Conservation (phyloP, 2,329 filamentous ascomycete species). For the Diaporthe caulivora region DNA sequence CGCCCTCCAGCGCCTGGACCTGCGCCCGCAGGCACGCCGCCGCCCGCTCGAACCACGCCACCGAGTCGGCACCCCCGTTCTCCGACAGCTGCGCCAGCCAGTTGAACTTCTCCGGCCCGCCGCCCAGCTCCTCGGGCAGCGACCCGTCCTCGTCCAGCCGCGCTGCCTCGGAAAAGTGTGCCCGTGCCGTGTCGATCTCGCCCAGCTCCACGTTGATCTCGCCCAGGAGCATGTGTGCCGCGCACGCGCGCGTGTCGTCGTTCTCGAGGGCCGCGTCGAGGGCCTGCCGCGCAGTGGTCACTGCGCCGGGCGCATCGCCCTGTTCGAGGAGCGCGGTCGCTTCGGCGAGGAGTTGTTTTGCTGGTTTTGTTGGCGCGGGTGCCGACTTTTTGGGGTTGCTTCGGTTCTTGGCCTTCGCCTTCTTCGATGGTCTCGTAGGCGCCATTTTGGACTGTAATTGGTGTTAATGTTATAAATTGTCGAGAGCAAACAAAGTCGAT, state of each 20-base stretch:
- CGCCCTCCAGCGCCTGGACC: constrained; percentile 72
- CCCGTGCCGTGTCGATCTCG: constrained; percentile 80
- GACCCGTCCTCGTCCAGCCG: constrained; percentile 81
- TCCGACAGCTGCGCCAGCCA: constrained; percentile 92
- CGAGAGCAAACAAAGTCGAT: not conserved
- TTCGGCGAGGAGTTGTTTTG: constrained; percentile 47
- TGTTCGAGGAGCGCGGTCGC: constrained; percentile 51
- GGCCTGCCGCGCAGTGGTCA: constrained; percentile 54
- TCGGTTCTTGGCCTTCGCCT: constrained; percentile 39
- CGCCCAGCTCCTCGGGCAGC: constrained; percentile 77
- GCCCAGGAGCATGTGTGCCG: constrained; percentile 81
- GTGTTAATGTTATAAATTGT: not conserved
- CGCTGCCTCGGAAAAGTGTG: constrained; percentile 79
- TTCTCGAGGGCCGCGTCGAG: constrained; percentile 57
- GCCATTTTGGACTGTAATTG: constrained; percentile 37
- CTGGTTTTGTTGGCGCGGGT: constrained; percentile 31
- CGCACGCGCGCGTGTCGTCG: constrained; percentile 61
- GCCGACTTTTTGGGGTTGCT: constrained; percentile 34
- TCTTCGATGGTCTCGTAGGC: constrained; percentile 41
- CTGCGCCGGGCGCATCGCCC: constrained; percentile 48
- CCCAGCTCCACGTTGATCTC: constrained; percentile 87
- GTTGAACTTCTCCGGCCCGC: constrained; percentile 92
- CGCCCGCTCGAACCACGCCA: constrained; percentile 77
- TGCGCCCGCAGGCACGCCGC: constrained; percentile 78
- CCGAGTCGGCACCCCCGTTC: constrained; percentile 74